A percentile compares a stretch with the other conserved stretches of the same genome.
Evolutionary conservation across 1,284 basidiomycete genomes (phyloP).

Genomic region (Fomitopsis schrenkii): DNA sequence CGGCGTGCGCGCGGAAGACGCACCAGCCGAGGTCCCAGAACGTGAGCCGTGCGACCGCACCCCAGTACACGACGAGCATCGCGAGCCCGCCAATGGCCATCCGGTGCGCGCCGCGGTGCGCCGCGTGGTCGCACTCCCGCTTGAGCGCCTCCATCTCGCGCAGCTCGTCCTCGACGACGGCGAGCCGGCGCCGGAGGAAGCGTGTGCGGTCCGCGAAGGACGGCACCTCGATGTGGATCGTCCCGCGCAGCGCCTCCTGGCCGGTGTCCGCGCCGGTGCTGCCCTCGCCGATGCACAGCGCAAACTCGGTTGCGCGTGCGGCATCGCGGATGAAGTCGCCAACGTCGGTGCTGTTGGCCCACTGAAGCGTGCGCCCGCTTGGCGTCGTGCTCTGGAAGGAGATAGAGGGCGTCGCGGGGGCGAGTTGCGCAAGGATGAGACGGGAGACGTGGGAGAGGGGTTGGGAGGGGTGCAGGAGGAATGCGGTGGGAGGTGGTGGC

Average conservation of each 20-base stretch:
- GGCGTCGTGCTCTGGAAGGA: slow-evolving; percentile 44
- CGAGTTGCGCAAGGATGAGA: slow-evolving; percentile 42
- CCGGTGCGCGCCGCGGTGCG: slow-evolving; percentile 49
- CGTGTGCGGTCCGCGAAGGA: slow-evolving; percentile 60
- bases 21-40: slow-evolving; percentile 62
- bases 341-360: slow-evolving; percentile 66
- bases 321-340: slow-evolving; percentile 66
- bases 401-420: slow-evolving; percentile 33
- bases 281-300: slow-evolving; percentile 39
- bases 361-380: slow-evolving; percentile 39
- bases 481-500: slow-evolving; percentile 43
- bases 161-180: slow-evolving; percentile 38
- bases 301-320: slow-evolving; percentile 51
- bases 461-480: slow-evolving; percentile 57
- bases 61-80: slow-evolving; percentile 61
- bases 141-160: slow-evolving; percentile 50
- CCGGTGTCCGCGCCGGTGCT: slow-evolving; percentile 2
- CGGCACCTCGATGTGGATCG: slow-evolving; percentile 52
- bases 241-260: slow-evolving; percentile 12
- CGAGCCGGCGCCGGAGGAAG: slow-evolving; percentile 51
- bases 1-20: slow-evolving; percentile 4
- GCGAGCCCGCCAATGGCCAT: slow-evolving; percentile 58
- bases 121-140: slow-evolving; percentile 49
- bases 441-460: slow-evolving; percentile 55
- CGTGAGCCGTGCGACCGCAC: slow-evolving; percentile 55